Percentiles rank a stretch among this genome's conserved stretches.
Conservation (phyloP, 805 yeast species). For the Hanseniaspora singularis region DNA sequence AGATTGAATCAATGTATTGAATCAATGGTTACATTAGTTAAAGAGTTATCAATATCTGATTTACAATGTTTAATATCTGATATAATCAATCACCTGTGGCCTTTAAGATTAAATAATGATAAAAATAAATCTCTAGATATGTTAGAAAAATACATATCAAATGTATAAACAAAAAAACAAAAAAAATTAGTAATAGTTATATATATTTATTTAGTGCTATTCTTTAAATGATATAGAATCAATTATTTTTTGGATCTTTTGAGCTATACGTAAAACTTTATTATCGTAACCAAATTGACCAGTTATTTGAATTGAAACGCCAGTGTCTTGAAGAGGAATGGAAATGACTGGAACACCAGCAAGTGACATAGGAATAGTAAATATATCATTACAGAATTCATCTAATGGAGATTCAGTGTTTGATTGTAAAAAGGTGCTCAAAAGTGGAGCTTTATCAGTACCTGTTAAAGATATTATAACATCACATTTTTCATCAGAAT, state of each 20-base stretch:
- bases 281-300: constrained; percentile 81
- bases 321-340: constrained; percentile 41
- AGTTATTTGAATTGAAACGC: constrained; percentile 63
- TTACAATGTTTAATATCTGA: constrained; percentile 7
- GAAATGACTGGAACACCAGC: constrained; percentile 84
- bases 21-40: no score
- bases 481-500: constrained; percentile 43
- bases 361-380: constrained; percentile 81
- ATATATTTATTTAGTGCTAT: neutral
- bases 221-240: neutral
- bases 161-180: neutral
- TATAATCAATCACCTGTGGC: constrained; percentile 5
- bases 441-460: constrained; percentile 41
- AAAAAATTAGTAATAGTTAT: neutral
- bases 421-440: constrained; percentile 33
- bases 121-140: neutral
- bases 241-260: no score
- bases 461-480: constrained; percentile 66
- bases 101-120: constrained; percentile 7
- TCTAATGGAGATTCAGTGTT: constrained; percentile 39
- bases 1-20: neutral
- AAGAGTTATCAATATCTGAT: no score
- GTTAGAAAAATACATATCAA: constrained; percentile 1
- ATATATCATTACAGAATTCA: constrained; percentile 66
- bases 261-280: constrained; percentile 37